Percentiles rank a stretch among this genome's conserved stretches.
Conservation (phyloP, 1,284 basidiomycete species). For the Leccinum fallax region DNA sequence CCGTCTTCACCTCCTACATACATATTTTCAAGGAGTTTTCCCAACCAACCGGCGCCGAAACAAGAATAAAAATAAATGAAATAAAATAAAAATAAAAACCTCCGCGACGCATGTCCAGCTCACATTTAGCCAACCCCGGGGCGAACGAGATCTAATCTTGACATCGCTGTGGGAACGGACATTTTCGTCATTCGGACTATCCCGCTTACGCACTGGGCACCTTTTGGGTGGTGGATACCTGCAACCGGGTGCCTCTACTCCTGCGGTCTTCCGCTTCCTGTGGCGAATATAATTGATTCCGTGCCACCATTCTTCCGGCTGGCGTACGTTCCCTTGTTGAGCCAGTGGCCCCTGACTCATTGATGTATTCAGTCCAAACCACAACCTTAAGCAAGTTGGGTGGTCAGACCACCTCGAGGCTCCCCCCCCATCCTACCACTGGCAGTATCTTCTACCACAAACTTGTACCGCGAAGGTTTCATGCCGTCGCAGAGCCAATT, state of each 20-base stretch:
- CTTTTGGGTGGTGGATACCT: conserved; percentile 11
- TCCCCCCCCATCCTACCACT: not conserved
- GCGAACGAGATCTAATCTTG: conserved; percentile 29
- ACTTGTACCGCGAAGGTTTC: conserved; percentile 34
- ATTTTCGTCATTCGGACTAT: conserved; percentile 30
- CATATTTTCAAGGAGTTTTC: conserved; percentile 6
- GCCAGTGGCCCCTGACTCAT: conserved; percentile 15
- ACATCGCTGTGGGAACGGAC: conserved; percentile 22
- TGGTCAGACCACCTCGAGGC: conserved; percentile 16
- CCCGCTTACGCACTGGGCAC: conserved; percentile 14
- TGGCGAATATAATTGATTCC: conserved; percentile 23
- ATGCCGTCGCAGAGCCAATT: conserved; percentile 10
- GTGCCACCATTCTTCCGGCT: conserved; percentile 20
- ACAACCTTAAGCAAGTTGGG: conserved; percentile 5
- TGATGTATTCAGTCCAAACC: conserved; percentile 12
- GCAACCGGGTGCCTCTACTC: conserved; percentile 12
- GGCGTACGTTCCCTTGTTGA: conserved; percentile 1
- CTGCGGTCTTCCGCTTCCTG: conserved; percentile 34
- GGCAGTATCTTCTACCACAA: not conserved
- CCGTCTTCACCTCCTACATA: not conserved
- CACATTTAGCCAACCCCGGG: not conserved
- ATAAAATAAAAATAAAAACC: not conserved
- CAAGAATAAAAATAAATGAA: not conserved
- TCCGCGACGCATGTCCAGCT: not conserved
- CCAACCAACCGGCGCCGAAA: conserved; percentile 9